Base-by-base conservation (phyloP, 1,284 basidiomycete species). In the Farysia itapuensis region DNA sequence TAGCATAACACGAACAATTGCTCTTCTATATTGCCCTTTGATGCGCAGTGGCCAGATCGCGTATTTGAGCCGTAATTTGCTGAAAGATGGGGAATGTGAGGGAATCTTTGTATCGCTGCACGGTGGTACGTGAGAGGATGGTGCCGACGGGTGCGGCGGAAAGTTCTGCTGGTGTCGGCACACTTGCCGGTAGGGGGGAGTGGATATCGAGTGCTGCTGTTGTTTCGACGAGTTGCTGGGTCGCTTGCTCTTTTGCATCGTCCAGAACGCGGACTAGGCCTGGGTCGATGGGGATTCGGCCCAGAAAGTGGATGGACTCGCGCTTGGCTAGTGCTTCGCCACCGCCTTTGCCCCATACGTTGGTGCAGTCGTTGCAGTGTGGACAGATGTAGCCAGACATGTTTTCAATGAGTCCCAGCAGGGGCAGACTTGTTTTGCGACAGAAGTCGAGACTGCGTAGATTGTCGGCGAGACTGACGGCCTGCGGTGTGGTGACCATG, bases 371-470 rank as follows among this genome's bases (percentile, higher is more conserved):
- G 19, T 88, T 87, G 46, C 79, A 80, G 50, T 80, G 79, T 18
- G 94, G 94, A 74, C 95, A 99, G 9, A 89, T 89, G 79, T 96
- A 98, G 30, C 95, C 95, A 48, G 90, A 90, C 95, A 98, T 97
- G 79, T 98, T 99, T 77, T 98, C 95, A 54, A 99, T 86, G 38
- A 99, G 78, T 5, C 95, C 95, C 35, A 96, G 79, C n/a, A 99
- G 86, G 4, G 88, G 90, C 8, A 98, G 81, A 23, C 83, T 81
- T 36, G 92, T 88, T 19, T 90, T 85, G 15, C 86, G 85, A 12
- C 93, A 90, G 79, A 99, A 98, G 32, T 92, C 93, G 45, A 98
- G 82, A 58, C 90, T 94, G 79, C 98, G 96, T 80, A 93, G 85
- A 32, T 89, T 91, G 78, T 98, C 95, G 74, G 90, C 85, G 35